Evolutionary conservation across 306 rosid species (phyloP).

Genomic region (Cucurbita ficifolia): DNA sequence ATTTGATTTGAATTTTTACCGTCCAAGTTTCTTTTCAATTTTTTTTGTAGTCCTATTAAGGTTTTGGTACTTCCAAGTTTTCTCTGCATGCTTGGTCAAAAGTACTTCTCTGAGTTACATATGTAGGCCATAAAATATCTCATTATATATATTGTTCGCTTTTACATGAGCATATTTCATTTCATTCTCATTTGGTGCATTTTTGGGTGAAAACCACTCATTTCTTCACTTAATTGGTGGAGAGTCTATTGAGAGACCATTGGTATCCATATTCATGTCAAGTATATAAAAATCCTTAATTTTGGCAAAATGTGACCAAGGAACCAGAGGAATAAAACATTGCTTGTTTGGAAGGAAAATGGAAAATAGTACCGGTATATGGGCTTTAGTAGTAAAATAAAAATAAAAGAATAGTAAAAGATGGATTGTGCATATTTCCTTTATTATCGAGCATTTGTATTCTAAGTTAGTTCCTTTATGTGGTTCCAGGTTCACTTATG

Average conservation of each 20-base stretch:
- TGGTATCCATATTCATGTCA: background rate
- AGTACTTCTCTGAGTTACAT: background rate
- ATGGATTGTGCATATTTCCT: background rate
- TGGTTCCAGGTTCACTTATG: slow-evolving; percentile 79
- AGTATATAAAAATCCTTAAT: background rate
- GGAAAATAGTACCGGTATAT: background rate
- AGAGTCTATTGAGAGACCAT: background rate
- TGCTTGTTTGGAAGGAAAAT: background rate
- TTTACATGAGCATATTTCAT: background rate
- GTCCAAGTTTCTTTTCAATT: background rate
- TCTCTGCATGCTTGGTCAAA: background rate
- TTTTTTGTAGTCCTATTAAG: background rate
- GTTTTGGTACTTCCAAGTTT: background rate
- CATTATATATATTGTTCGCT: background rate
- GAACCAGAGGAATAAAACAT: background rate
- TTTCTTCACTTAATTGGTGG: background rate
- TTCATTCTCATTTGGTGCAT: background rate
- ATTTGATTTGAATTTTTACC: background rate
- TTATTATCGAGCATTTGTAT: background rate
- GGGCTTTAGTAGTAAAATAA: background rate
- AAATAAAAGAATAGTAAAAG: background rate
- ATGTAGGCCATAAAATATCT: background rate
- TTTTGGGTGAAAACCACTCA: background rate
- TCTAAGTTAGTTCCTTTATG: background rate
- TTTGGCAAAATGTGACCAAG: background rate